Conservation (phyloP, 192 early-diverging fungal species). For the Ramicandelaber brevisporus region DNA sequence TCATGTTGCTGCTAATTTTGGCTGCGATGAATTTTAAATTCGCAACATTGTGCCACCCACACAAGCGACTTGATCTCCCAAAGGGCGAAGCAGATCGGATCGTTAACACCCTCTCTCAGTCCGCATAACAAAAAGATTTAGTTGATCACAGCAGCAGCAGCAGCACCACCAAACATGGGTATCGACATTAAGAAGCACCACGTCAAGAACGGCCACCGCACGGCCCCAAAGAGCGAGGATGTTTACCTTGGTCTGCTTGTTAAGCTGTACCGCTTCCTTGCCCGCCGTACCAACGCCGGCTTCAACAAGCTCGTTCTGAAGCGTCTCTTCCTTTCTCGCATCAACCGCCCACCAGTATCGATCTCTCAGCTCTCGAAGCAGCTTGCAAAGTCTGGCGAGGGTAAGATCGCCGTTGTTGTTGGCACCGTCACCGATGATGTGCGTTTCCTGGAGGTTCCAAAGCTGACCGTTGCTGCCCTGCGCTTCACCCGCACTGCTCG, state of each 20-base stretch:
- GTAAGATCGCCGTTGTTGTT: constrained; percentile 84
- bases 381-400: constrained; percentile 47
- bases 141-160: too few species aligned
- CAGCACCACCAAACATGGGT: too few species aligned
- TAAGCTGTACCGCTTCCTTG: constrained; percentile 99
- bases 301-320: constrained; percentile 99
- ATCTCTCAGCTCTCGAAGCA: constrained; percentile 66
- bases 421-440: constrained; percentile 94
- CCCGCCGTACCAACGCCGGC: constrained; percentile 89
- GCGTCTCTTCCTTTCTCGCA: constrained; percentile 94
- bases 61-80: too few species aligned
- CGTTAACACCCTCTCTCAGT: too few species aligned
- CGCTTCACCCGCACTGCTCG: constrained; percentile 87
- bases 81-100: too few species aligned
- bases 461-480: constrained; percentile 87
- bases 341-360: constrained; percentile 89
- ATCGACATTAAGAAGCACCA: constrained; percentile 98
- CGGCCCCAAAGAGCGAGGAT: constrained; percentile 77
- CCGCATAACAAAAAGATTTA: too few species aligned
- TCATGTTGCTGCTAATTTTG: too few species aligned
- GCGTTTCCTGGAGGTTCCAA: constrained; percentile 76
- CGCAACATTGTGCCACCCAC: too few species aligned
- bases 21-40: too few species aligned
- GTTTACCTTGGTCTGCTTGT: constrained; percentile 96
- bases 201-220: constrained; percentile 78